Conservation (phyloP, 352 stramenopile genomes). For the Pythium utonaiense region DNA sequence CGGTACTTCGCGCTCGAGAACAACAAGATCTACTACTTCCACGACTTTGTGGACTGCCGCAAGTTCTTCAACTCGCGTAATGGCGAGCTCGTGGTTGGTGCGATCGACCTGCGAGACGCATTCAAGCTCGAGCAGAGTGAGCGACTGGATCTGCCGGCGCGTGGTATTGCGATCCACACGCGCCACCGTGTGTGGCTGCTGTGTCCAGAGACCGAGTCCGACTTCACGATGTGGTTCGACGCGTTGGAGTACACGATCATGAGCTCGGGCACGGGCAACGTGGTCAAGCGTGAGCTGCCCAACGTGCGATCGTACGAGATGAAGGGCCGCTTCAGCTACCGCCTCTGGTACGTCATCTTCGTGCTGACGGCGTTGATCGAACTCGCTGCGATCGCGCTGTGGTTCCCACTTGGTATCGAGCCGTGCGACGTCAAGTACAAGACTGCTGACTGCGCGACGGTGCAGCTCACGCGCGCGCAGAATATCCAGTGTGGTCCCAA, state of each 20-base stretch:
- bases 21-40: conserved; percentile 87
- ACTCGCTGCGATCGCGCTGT: conserved; percentile 73
- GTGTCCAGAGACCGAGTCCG: conserved; percentile 78
- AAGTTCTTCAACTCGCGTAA: conserved; percentile 86
- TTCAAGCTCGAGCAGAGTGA: conserved; percentile 77
- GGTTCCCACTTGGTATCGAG: conserved; percentile 74
- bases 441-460: conserved; percentile 1
- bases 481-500: conserved; percentile 15
- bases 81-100: conserved; percentile 66
- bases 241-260: conserved; percentile 76
- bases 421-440: conserved; percentile 52
- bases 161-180: conserved; percentile 76
- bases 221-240: conserved; percentile 85
- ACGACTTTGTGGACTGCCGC: conserved; percentile 76
- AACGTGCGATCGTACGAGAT: conserved; percentile 89
- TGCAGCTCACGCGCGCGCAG: conserved; percentile 5
- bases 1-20: conserved; percentile 82
- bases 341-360: conserved; percentile 76
- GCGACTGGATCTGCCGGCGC: conserved; percentile 75
- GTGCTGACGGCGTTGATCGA: conserved; percentile 64
- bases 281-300: conserved; percentile 82
- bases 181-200: conserved; percentile 85
- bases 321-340: conserved; percentile 81
- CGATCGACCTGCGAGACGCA: conserved; percentile 70
- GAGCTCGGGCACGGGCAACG: conserved; percentile 68